Percentiles rank a stretch among this genome's conserved stretches.
Conservation (phyloP, 2,329 filamentous ascomycete genomes). For the Penicillium sp. region DNA sequence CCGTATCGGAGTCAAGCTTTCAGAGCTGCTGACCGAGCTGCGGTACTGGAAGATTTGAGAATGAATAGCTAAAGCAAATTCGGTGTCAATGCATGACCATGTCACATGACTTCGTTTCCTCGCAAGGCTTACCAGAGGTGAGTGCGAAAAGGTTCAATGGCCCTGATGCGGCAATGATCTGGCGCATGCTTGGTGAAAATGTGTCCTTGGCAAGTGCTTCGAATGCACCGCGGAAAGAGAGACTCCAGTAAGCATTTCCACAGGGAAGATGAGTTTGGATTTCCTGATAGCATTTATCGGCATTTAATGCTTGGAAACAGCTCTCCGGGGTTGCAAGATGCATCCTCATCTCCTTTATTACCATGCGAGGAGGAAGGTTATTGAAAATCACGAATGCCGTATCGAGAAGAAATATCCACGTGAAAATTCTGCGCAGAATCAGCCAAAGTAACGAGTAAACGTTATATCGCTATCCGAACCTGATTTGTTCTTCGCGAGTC, state of each 20-base stretch:
- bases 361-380: constrained; percentile 47
- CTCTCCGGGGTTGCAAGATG: constrained; percentile 40
- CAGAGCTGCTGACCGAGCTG: constrained; percentile 35
- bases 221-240: constrained; percentile 27
- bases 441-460: not conserved
- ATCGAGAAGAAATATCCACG: constrained; percentile 45
- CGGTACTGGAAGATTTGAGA: constrained; percentile 44
- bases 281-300: constrained; percentile 34
- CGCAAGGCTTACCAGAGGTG: constrained; percentile 27
- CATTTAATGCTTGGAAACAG: constrained; percentile 44
- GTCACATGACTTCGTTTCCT: not conserved
- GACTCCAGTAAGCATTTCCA: constrained; percentile 23
- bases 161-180: constrained; percentile 25
- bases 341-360: constrained; percentile 47
- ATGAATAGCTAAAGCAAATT: constrained; percentile 23
- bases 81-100: not conserved
- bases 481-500: constrained; percentile 41
- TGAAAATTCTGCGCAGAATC: constrained; percentile 25
- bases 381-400: constrained; percentile 49
- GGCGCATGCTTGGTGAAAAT: constrained; percentile 10
- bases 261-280: constrained; percentile 22
- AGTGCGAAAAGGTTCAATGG: constrained; percentile 34
- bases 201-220: constrained; percentile 26
- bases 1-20: constrained; percentile 37
- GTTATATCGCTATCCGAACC: constrained; percentile 18